A percentile compares a stretch with the other conserved stretches of the same genome.
phyloP scores from a whole-genome alignment of 208 protist species.

The Leishmania tropica region DNA sequence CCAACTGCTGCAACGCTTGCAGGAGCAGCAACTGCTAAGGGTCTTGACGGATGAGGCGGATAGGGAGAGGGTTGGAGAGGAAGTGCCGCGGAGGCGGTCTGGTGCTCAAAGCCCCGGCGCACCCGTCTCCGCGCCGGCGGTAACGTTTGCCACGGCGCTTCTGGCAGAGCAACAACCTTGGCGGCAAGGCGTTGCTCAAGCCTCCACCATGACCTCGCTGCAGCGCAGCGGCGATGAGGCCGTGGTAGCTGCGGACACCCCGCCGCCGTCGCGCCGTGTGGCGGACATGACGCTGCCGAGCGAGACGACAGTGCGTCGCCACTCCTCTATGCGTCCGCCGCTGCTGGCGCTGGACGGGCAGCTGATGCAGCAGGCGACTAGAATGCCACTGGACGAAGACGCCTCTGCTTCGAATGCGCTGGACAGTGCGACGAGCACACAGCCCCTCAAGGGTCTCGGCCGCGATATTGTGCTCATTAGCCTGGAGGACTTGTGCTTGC shows the following conservation, averaged over 20 bases:
- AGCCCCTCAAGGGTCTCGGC: conserved; percentile 34
- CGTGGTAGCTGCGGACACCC: background rate
- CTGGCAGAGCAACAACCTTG: conserved; percentile 22
- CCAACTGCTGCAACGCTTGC: conserved; percentile 12
- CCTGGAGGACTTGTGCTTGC: conserved; percentile 53
- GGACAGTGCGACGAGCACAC: conserved; percentile 2
- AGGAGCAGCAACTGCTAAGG: background rate
- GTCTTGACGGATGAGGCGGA: background rate
- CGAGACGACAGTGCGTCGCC: background rate
- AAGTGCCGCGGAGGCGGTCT: background rate
- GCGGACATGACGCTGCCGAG: conserved; percentile 1
- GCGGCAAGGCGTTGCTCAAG: conserved; percentile 21
- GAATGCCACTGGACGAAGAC: background rate
- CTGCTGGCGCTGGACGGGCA: background rate
- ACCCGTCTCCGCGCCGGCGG: background rate
- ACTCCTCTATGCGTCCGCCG: background rate
- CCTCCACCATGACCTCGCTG: conserved; percentile 22
- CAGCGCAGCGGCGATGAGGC: conserved; percentile 13
- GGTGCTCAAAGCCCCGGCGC: background rate
- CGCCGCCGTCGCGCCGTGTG: background rate
- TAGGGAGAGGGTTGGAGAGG: background rate
- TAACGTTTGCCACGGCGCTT: conserved; percentile 22
- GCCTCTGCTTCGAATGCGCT: background rate
- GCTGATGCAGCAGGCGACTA: background rate
- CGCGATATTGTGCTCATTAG: conserved; percentile 51